phyloP scores from a whole-genome alignment of 2,329 filamentous ascomycete genomes.

The Fusarium sp. region DNA sequence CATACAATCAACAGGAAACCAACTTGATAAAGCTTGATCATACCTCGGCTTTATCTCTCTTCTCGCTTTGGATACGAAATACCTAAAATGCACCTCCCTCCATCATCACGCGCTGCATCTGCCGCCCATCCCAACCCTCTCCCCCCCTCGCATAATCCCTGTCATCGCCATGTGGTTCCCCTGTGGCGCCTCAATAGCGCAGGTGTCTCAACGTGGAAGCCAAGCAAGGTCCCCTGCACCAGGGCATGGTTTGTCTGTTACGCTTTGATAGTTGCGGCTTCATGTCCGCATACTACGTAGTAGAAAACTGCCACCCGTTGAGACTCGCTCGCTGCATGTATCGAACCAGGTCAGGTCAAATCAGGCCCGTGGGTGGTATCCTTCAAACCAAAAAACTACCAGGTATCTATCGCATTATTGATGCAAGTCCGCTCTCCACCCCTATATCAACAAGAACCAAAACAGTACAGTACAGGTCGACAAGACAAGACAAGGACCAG shows the following conservation, averaged over 20 bases:
- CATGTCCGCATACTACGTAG: neutral
- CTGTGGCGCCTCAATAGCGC: constrained; percentile 28
- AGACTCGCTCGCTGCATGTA: constrained; percentile 11
- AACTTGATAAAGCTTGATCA: neutral
- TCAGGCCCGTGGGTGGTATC: constrained; percentile 29
- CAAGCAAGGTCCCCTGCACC: neutral
- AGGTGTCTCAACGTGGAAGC: neutral
- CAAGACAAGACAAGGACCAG: constrained; percentile 24
- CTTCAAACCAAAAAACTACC: constrained; percentile 31
- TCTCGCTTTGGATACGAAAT: neutral
- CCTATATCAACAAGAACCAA: constrained; percentile 20
- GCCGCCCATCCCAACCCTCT: neutral
- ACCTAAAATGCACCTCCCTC: neutral
- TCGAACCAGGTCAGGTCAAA: neutral
- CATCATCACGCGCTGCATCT: neutral
- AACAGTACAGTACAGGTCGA: neutral
- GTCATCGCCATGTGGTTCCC: constrained; percentile 34
- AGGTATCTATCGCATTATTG: constrained; percentile 32
- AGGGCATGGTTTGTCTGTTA: neutral
- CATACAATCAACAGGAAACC: neutral
- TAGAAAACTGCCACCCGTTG: neutral
- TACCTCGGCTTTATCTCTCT: neutral
- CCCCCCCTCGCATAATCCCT: constrained; percentile 26
- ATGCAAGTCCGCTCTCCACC: constrained; percentile 15
- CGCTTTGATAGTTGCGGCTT: neutral